Percentiles rank a stretch among this genome's conserved stretches.
Evolutionary conservation across 306 rosid species (phyloP).

Genomic region (Sophora flavescens): DNA sequence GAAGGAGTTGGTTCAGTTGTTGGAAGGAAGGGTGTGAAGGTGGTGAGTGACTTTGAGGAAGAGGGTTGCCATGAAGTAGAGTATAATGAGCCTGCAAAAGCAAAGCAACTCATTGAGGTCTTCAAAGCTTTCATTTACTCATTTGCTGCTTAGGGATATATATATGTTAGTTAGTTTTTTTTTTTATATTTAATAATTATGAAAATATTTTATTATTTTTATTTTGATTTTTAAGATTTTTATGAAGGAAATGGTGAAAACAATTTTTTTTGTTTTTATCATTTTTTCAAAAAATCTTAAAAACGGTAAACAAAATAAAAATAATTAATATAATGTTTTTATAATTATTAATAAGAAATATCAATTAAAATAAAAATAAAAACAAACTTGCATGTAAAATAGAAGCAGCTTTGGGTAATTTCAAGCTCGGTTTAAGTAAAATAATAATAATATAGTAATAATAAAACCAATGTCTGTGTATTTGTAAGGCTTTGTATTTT

Average conservation of each 20-base stretch:
- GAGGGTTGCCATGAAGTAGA: constrained; percentile 50
- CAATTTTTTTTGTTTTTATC: no score
- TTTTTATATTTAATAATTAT: no score
- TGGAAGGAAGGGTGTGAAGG: constrained; percentile 41
- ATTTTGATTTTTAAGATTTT: background rate
- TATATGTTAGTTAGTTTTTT: no score
- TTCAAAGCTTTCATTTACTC: constrained; percentile 35
- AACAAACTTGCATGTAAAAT: no score
- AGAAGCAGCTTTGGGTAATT: background rate
- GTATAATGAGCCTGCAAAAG: background rate
- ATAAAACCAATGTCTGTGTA: background rate
- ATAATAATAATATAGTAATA: no score
- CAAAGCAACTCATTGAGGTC: background rate
- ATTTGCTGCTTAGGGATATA: background rate
- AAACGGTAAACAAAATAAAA: background rate
- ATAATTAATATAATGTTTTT: no score
- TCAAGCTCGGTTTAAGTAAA: background rate
- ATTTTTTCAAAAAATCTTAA: no score
- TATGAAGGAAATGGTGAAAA: background rate
- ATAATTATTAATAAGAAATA: no score
- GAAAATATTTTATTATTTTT: background rate
- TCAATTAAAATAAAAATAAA: background rate
- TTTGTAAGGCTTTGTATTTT: background rate
- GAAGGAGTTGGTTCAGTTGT: constrained; percentile 31
- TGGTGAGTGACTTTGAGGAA: constrained; percentile 37